A percentile compares a stretch with the other conserved stretches of the same genome.
These are phyloP conservation scores for Aspergillus niger DNA, from an alignment of 2,329 filamentous ascomycete genomes.

Conservation along the genomic window DNA sequence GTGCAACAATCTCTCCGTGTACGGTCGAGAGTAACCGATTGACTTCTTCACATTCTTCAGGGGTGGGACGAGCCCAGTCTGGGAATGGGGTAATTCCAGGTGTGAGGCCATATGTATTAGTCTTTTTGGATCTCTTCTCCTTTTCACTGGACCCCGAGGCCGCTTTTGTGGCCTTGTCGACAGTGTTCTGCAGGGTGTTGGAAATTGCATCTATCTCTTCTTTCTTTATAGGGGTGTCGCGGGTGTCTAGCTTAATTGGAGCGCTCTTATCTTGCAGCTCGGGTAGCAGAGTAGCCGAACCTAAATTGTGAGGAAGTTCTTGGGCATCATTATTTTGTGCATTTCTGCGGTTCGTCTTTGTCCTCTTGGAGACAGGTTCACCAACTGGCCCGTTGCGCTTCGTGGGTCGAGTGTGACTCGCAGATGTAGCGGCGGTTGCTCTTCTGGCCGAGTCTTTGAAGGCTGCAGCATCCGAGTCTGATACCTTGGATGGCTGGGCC, in stretches of 20 bases:
- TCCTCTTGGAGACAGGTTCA: constrained; percentile 29
- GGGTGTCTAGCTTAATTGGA: background rate
- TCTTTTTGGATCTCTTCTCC: constrained; percentile 7
- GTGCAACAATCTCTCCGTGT: constrained; percentile 67
- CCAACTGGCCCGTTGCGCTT: constrained; percentile 12
- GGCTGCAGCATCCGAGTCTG: background rate
- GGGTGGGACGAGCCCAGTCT: constrained; percentile 64
- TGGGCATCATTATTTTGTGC: constrained; percentile 31
- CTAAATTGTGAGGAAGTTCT: constrained; percentile 61
- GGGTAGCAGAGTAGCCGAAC: constrained; percentile 28
- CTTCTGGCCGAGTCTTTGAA: background rate
- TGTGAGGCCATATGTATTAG: constrained; percentile 54
- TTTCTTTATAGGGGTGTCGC: constrained; percentile 2
- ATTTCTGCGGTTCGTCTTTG: constrained; percentile 17
- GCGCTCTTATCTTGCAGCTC: background rate
- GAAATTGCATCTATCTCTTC: constrained; percentile 10
- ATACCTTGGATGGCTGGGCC: background rate
- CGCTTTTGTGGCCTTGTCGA: constrained; percentile 21
- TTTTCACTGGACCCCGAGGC: constrained; percentile 10
- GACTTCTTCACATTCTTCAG: constrained; percentile 70
- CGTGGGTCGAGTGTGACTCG: constrained; percentile 18
- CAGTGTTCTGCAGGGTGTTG: constrained; percentile 19
- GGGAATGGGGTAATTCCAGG: constrained; percentile 67
- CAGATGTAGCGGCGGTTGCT: background rate
- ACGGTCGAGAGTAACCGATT: constrained; percentile 63